Base-by-base conservation (phyloP, 192 early-diverging fungal species). In the Rhizophagus clarus region DNA sequence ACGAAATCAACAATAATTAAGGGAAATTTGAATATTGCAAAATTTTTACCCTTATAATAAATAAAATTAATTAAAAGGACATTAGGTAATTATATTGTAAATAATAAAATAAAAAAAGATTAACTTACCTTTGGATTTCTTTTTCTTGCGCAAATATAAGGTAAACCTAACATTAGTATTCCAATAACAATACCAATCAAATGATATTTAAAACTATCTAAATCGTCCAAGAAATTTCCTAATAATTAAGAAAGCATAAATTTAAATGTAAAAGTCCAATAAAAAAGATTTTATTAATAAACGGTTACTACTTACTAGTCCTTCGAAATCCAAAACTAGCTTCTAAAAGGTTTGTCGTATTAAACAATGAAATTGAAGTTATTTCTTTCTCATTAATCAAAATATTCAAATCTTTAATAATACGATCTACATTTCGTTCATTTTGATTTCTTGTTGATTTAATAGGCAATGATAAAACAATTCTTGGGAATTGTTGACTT, bases 311-410 rank as follows among this genome's bases (percentile, higher is more conserved):
- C 10, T 49, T 49, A 49, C 47, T 1, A 14, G 47, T 49, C 3
- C 10, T 9, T 49, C 28, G 70, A 47, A 72, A 40, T 9, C 70
- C 70, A 42, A 40, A 72, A 42, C 34, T 42, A 22, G n/a, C n/a
- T n/a, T n/a, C n/a, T n/a, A n/a, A n/a, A n/a, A n/a, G n/a, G n/a
- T n/a, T n/a, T n/a, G n/a, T 42, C 22, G 12, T 12, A 8, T 7
- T 11, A 4, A 5, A 22, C 10, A 2, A n/a, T n/a, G 34, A 72
- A 22, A 72, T n/a, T n/a, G 70, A 15, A 1, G 32, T 72, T 4
- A n/a, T 0, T 28, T 47, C 70, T 28, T 72, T 72, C 22, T 72
- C n/a, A 28, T 72, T 17, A 42, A 72, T 72, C 70, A 72, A 40
- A 1, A 40, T 17, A 28, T 40, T 22, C 40, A 72, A 72, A 28